phyloP scores from a whole-genome alignment of 1,284 basidiomycete genomes.

The Moesziomyces sp. region DNA sequence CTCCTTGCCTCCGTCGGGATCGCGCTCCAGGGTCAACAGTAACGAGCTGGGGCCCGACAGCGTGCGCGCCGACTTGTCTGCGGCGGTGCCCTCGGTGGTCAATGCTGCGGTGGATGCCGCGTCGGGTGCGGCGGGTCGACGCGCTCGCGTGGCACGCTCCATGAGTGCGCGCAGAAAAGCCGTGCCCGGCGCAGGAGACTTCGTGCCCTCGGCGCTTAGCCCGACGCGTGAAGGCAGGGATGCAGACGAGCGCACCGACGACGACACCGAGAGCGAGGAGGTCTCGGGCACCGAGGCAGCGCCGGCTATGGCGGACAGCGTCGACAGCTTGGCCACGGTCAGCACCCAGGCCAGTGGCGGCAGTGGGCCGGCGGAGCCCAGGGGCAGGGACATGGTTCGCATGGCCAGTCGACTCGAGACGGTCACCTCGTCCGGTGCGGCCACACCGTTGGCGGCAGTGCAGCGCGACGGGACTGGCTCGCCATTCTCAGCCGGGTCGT shows the following conservation, averaged over 20 bases:
- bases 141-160: constrained; percentile 7
- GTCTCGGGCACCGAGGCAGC: constrained; percentile 10
- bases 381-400: constrained; percentile 47
- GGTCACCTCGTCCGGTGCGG: constrained; percentile 4
- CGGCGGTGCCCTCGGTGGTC: neutral
- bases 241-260: constrained; percentile 8
- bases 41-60: constrained; percentile 10
- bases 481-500: constrained; percentile 17
- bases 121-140: neutral
- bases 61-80: neutral
- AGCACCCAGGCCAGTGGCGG: constrained; percentile 12
- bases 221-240: constrained; percentile 31
- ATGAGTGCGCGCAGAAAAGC: constrained; percentile 21
- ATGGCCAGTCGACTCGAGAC: constrained; percentile 31
- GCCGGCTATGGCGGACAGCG: constrained; percentile 23
- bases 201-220: constrained; percentile 25
- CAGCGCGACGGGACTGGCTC: constrained; percentile 5
- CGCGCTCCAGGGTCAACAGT: constrained; percentile 31
- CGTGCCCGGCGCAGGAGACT: constrained; percentile 7
- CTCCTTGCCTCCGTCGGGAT: constrained; percentile 13
- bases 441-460: neutral
- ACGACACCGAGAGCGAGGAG: constrained; percentile 19
- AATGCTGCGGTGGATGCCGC: neutral
- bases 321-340: constrained; percentile 21
- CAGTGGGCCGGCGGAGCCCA: constrained; percentile 15